Evolutionary conservation across 2,329 filamentous ascomycete species (phyloP).

Genomic region (Lecanoromycetidae sp.): DNA sequence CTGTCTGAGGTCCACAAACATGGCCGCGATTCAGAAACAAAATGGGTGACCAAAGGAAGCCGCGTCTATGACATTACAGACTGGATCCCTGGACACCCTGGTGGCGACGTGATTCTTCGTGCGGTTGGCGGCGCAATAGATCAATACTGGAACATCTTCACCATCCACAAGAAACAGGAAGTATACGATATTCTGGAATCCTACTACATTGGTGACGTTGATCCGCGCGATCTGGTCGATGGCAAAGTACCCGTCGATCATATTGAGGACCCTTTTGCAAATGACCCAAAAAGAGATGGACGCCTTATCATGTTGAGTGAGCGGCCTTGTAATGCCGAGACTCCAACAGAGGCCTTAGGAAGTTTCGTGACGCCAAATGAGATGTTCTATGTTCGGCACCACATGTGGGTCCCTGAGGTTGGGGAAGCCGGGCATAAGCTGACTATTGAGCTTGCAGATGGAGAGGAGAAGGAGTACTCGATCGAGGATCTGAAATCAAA

Average conservation of each 20-base stretch:
- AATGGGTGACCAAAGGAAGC: constrained; percentile 53
- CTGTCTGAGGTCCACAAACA: constrained; percentile 24
- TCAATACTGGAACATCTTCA: constrained; percentile 58
- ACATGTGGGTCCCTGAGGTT: constrained; percentile 58
- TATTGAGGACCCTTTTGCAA: constrained; percentile 35
- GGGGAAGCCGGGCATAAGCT: constrained; percentile 28
- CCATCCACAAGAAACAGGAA: constrained; percentile 54
- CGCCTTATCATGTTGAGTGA: constrained; percentile 41
- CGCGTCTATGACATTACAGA: constrained; percentile 61
- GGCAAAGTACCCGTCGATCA: constrained; percentile 41
- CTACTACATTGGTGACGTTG: constrained; percentile 51
- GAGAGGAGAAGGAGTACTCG: constrained; percentile 44
- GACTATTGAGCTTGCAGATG: constrained; percentile 47
- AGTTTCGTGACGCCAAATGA: constrained; percentile 48
- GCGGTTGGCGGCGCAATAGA: constrained; percentile 55
- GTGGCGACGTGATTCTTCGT: constrained; percentile 54
- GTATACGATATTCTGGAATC: constrained; percentile 54
- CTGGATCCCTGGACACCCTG: constrained; percentile 53
- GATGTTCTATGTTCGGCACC: constrained; percentile 58
- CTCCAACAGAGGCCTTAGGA: constrained; percentile 38
- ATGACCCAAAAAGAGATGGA: constrained; percentile 36
- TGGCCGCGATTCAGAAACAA: constrained; percentile 34
- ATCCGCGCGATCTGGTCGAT: constrained; percentile 46
- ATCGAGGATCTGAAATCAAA: constrained; percentile 51
- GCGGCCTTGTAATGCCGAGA: constrained; percentile 51